Conservation (phyloP, 208 protist species). For the Porcisia hertigi region DNA sequence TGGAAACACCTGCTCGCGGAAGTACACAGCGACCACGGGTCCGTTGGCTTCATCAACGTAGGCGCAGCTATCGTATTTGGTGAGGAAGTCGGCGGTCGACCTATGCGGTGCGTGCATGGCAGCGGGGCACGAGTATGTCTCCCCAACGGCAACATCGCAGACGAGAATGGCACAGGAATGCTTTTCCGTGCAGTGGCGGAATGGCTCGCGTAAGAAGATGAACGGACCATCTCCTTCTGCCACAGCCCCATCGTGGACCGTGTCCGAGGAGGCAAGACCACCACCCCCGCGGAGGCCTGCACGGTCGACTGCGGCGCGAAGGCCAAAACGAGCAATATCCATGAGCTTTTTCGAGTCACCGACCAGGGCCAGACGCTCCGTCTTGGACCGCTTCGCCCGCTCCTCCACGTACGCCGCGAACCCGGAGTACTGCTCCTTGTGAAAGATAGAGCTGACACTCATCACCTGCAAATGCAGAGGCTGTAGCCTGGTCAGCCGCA, state of each 20-base stretch:
- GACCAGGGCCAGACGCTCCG: slow-evolving; percentile 62
- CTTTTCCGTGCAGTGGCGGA: slow-evolving; percentile 39
- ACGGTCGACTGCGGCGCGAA: slow-evolving; percentile 8
- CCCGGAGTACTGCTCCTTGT: slow-evolving; percentile 58
- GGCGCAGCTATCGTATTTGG: slow-evolving; percentile 55
- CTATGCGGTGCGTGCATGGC: slow-evolving; percentile 29
- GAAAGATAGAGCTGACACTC: slow-evolving; percentile 40
- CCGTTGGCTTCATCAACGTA: slow-evolving; percentile 46
- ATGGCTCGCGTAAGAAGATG: slow-evolving; percentile 60
- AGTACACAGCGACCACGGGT: slow-evolving; percentile 51
- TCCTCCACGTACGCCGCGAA: slow-evolving; percentile 42
- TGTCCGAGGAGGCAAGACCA: neutral
- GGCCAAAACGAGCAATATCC: slow-evolving; percentile 39
- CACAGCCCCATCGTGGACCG: neutral
- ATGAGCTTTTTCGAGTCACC: slow-evolving; percentile 45
- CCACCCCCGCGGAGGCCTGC: neutral
- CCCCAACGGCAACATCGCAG: slow-evolving; percentile 73
- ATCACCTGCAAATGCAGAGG: slow-evolving; percentile 59
- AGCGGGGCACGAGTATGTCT: slow-evolving; percentile 28
- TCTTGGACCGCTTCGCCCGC: slow-evolving; percentile 34
- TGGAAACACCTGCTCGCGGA: slow-evolving; percentile 60
- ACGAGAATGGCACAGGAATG: slow-evolving; percentile 53
- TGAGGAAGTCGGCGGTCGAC: slow-evolving; percentile 34
- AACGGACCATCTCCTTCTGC: slow-evolving; percentile 18
- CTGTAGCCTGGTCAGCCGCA: slow-evolving; percentile 42